Base-by-base conservation (phyloP, 2,329 filamentous ascomycete genomes). In the Bipolaris bicolor region DNA sequence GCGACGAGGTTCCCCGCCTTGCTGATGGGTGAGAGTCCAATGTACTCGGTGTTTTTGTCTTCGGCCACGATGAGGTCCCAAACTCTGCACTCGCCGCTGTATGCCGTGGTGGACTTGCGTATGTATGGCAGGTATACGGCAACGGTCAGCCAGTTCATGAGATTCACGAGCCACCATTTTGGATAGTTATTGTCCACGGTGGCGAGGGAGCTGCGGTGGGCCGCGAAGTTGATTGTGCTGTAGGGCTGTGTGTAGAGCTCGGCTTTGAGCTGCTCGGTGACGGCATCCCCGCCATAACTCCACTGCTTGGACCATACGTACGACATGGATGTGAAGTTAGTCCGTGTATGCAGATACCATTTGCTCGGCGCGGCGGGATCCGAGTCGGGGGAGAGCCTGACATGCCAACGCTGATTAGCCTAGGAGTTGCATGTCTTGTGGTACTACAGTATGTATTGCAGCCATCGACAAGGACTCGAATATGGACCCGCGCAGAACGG, bases 31-130 rank as follows among this genome's bases (percentile, higher is more conserved):
- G 52, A 15, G n/a, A 55, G 11, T 3, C 33, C 36, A 13, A 41
- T 39, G 46, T 55, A 55, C 33, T 31, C 15, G 24, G 52, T 55
- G 31, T 55, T 55, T 15, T 26, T 11, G 20, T 39, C 46, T 24
- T 55, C 52, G 16, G 20, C 18, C n/a, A 16, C 16, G 20, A 55
- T 55, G 10, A 51, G 39, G 16, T 50, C 48, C 16, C 34, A 24
- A 10, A 50, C 48, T 34, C 18, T 39, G 33, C 33, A 16, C 20
- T 50, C 33, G 34, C 33, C 48, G 9, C 48, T 40, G 15, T 50
- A 33, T 11, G 7, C 22, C 1, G 22, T 39, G n/a, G 22, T 11
- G 33, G 33, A 10, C 18, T 13, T 22, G 13, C 37, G 37, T 7
- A 39, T 3, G 37, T 39, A 39, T 16, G 37, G n/a, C 7, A 16